Percentiles rank a stretch among this genome's conserved stretches.
Conservation (phyloP, 169 alveolate species). For the Eimeria acervulina region DNA sequence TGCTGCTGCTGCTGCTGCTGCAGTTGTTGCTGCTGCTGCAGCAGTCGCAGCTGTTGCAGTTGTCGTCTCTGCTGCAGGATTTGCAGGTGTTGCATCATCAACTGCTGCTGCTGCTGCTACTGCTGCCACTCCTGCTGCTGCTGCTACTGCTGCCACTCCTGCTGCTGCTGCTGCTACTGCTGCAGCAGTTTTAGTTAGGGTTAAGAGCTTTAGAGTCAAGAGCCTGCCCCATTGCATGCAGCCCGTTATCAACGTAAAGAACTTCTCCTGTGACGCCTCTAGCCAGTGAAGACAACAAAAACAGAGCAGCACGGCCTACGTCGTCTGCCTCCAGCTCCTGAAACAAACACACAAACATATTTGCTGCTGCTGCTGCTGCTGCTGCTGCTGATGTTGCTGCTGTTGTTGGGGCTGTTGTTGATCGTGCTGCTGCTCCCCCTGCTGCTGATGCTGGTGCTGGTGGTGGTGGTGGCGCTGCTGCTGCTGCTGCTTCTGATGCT, state of each 20-base stretch:
- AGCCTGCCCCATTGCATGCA: constrained; percentile 88
- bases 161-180: background rate
- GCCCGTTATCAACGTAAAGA: constrained; percentile 89
- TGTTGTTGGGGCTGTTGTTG: too few species aligned
- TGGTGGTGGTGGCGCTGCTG: too few species aligned
- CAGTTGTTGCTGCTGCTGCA: background rate
- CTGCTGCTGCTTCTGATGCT: too few species aligned
- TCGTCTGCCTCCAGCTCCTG: constrained; percentile 86
- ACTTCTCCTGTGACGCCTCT: constrained; percentile 88
- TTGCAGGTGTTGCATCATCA: background rate
- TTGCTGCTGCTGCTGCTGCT: too few species aligned
- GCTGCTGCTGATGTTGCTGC: too few species aligned
- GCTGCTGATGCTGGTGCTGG: too few species aligned
- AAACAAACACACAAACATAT: background rate
- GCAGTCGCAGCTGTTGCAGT: too few species aligned
- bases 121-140: background rate
- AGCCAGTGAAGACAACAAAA: constrained; percentile 86
- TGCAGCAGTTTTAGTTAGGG: too few species aligned
- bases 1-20: background rate
- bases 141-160: background rate
- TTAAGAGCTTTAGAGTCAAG: constrained; percentile 78
- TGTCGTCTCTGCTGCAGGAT: too few species aligned
- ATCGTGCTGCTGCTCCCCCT: too few species aligned
- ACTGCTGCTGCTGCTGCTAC: background rate
- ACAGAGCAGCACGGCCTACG: constrained; percentile 88